Base-by-base conservation (phyloP, 768 basidiomycete species). In the Cubamyces sp. region DNA sequence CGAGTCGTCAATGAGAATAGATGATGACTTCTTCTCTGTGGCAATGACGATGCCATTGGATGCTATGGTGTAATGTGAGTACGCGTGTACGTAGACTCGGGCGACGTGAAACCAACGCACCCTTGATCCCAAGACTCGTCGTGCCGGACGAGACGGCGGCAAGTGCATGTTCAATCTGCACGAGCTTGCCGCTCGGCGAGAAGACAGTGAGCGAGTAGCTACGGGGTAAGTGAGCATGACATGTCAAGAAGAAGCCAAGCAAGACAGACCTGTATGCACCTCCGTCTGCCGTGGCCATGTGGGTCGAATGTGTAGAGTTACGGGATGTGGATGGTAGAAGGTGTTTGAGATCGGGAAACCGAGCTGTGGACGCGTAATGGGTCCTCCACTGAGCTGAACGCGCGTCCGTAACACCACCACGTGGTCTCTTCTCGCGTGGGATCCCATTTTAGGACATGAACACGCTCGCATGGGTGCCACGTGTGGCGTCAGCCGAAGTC, bases 171-270 rank as follows among this genome's bases (percentile, higher is more conserved):
- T 99, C 97, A 74, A 99, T 99, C 81, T 99, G 97, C 62, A 99
- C 96, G 53, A 99, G 86, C 83, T 95, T 97, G 67, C 96, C 96
- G 70, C 95, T 97, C 56, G 97, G 97, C 41, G 95, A 97, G 86
- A 99, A 99, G 70, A 97, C 96, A 15, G 97, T 99, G 65, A 99
- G 86, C 67, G 97, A 99, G 82, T 97, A 99, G 73, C 96, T 98
- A 73, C 40, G 49, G 16, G 15, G 30, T 26, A 62, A 45, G 54
- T 62, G 54, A 54, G 45, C 55, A 57, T 53, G 23, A 48, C 30
- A 40, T 66, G 57, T 57, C n/a, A 41, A 51, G 42, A 39, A 61
- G 28, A 57, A 37, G 57, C 16, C 7, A n/a, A 8, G 16, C 6
- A 26, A 8, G 19, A 45, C 65, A 57, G n/a, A 72, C 76, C 75